Conservation (phyloP, 352 stramenopile species). For the Phytophthora aleatoria region DNA sequence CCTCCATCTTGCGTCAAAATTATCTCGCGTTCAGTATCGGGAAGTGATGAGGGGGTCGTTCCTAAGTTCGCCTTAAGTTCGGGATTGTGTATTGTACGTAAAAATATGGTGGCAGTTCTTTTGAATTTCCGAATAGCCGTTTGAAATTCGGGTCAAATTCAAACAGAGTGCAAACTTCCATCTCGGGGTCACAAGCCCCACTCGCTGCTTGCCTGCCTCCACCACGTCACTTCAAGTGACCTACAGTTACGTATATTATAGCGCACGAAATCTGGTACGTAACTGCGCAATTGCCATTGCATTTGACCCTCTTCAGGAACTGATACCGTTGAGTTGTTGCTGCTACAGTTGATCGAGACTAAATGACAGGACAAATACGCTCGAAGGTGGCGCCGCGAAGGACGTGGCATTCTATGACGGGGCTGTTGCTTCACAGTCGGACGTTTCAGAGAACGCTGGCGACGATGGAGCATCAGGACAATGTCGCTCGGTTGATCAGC, state of each 20-base stretch:
- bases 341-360: conserved; percentile 15
- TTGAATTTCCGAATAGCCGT: conserved; percentile 39
- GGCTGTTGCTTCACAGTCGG: conserved; percentile 44
- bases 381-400: conserved; percentile 53
- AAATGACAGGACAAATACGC: conserved; percentile 30
- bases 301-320: neutral
- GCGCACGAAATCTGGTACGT: neutral
- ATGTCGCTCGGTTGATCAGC: conserved; percentile 20
- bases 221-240: neutral
- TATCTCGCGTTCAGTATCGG: too few species aligned
- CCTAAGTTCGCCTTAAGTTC: conserved; percentile 20
- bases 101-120: conserved; percentile 9
- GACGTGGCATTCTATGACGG: conserved; percentile 33
- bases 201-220: neutral
- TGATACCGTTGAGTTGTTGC: conserved; percentile 3
- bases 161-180: conserved; percentile 36
- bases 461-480: conserved; percentile 48
- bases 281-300: conserved; percentile 3
- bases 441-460: conserved; percentile 37
- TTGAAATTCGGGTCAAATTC: conserved; percentile 13
- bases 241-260: neutral
- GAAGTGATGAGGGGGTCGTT: neutral
- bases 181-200: conserved; percentile 9
- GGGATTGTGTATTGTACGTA: neutral
- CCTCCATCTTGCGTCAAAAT: conserved; percentile 45